These are phyloP conservation scores for Candida corydali DNA, from an alignment of 805 yeast species.

Conservation along the genomic window DNA sequence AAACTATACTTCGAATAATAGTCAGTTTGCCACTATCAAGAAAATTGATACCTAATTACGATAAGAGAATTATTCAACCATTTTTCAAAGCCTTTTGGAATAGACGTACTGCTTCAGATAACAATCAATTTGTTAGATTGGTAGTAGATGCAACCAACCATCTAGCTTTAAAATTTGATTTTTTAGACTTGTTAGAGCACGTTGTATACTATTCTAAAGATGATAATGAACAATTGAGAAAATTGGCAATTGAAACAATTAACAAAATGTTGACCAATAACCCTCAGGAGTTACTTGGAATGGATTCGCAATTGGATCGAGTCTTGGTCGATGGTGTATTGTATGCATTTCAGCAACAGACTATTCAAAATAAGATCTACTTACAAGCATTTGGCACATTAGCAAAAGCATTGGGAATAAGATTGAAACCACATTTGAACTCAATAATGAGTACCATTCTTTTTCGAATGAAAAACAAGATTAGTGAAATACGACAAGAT, in stretches of 20 bases:
- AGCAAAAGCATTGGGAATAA: conserved; percentile 53
- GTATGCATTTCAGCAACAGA: conserved; percentile 78
- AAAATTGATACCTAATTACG: conserved; percentile 48
- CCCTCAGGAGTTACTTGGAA: conserved; percentile 40
- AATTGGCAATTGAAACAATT: conserved; percentile 72
- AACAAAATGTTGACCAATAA: conserved; percentile 46
- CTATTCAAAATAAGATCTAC: conserved; percentile 49
- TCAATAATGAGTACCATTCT: conserved; percentile 69
- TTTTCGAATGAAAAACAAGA: conserved; percentile 67
- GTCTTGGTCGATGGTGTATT: conserved; percentile 75
- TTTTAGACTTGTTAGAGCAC: conserved; percentile 52
- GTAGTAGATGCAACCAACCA: conserved; percentile 72
- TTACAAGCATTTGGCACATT: conserved; percentile 63
- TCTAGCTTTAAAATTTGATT: conserved; percentile 66
- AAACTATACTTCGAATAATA: conserved; percentile 64
- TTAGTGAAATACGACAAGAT: conserved; percentile 72
- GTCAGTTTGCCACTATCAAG: conserved; percentile 62
- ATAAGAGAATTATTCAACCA: conserved; percentile 50
- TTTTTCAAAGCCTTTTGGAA: conserved; percentile 79
- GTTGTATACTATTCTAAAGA: conserved; percentile 65
- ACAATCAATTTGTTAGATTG: conserved; percentile 44
- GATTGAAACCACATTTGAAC: conserved; percentile 69
- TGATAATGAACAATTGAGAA: conserved; percentile 74
- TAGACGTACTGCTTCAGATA: conserved; percentile 72
- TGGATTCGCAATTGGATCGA: conserved; percentile 59